These are phyloP conservation scores for Pseudocercospora fijiensis DNA, from an alignment of 2,329 filamentous ascomycete genomes.

Conservation along the genomic window DNA sequence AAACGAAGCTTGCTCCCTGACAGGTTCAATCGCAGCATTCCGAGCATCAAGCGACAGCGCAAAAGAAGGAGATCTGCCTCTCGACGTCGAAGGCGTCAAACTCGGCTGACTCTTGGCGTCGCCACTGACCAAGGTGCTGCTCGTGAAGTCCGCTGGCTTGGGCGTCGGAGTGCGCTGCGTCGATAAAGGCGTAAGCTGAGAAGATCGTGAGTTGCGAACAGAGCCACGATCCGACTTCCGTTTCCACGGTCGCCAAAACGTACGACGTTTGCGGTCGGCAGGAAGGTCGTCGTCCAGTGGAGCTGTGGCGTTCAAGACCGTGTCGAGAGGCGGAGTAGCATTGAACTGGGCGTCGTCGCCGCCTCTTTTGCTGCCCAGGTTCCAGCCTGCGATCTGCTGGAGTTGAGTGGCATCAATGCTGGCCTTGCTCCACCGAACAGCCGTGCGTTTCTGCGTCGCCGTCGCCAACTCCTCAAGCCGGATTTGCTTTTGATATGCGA, in stretches of 20 bases:
- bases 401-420: background rate
- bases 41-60: background rate
- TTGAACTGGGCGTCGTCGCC: background rate
- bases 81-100: background rate
- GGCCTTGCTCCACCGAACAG: background rate
- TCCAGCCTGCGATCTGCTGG: background rate
- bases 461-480: background rate
- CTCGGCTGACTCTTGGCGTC: background rate
- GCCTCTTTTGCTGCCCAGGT: background rate
- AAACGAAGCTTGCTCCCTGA: background rate
- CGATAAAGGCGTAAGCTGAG: background rate
- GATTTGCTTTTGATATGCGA: background rate
- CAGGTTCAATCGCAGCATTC: background rate
- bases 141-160: background rate
- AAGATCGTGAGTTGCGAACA: background rate
- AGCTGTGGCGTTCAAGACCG: background rate
- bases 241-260: background rate
- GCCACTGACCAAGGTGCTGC: background rate
- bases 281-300: background rate
- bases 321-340: slow-evolving; percentile 1
- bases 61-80: background rate
- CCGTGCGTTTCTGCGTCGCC: background rate
- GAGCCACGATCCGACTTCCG: background rate
- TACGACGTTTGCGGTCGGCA: background rate
- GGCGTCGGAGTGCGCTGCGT: background rate